Percentiles rank a stretch among this genome's conserved stretches.
Evolutionary conservation across 495 filamentous ascomycete species (phyloP).

Genomic region (Podospora pseudocomata): DNA sequence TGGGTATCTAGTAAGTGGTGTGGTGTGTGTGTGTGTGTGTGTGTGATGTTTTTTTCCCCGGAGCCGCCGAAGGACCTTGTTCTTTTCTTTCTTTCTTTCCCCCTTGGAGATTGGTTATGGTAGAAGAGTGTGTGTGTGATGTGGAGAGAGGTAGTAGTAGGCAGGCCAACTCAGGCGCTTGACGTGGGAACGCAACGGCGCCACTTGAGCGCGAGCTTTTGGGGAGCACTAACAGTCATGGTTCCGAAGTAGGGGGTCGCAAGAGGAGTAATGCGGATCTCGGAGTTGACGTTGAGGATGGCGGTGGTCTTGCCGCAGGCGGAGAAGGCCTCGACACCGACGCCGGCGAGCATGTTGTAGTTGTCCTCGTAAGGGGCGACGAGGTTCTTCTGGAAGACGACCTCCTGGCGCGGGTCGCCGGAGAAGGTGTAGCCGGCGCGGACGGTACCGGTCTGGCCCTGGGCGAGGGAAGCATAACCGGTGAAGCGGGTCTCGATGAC

Average conservation of each 20-base stretch:
- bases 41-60: neutral
- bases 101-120: neutral
- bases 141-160: neutral
- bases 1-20: neutral
- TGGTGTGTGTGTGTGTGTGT: neutral
- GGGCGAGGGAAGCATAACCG: conserved; percentile 28
- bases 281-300: conserved; percentile 39
- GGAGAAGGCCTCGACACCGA: conserved; percentile 32
- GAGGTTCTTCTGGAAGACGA: conserved; percentile 37
- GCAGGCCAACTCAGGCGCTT: neutral
- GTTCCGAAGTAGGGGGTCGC: conserved; percentile 24
- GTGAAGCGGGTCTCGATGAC: conserved; percentile 37
- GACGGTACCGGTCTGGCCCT: conserved; percentile 26
- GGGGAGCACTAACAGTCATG: conserved; percentile 31
- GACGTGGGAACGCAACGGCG: conserved; percentile 13
- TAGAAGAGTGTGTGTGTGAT: neutral
- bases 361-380: conserved; percentile 31
- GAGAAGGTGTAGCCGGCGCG: conserved; percentile 31
- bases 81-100: neutral
- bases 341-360: conserved; percentile 33
- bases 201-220: conserved; percentile 18
- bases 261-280: conserved; percentile 33
- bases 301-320: conserved; percentile 31
- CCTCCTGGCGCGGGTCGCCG: conserved; percentile 31
- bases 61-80: neutral